Conservation (phyloP, 441 rosid species). For the Gossypium schwendimanii region DNA sequence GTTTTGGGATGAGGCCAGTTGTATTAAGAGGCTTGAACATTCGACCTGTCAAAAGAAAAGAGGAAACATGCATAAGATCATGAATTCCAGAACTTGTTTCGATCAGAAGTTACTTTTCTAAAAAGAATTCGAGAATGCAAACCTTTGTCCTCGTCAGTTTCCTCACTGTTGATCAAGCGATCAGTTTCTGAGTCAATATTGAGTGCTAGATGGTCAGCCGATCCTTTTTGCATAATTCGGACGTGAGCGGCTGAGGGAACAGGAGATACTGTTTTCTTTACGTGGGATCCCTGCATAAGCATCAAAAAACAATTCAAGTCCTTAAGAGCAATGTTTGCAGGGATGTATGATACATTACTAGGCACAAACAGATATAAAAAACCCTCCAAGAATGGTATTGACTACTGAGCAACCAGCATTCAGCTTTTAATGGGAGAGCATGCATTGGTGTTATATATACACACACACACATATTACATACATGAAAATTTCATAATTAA, state of each 20-base stretch:
- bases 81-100: background rate
- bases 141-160: conserved; percentile 86
- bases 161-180: conserved; percentile 45
- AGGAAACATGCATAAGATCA: background rate
- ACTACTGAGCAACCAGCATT: background rate
- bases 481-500: background rate
- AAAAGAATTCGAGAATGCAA: conserved; percentile 8
- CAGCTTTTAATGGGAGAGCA: background rate
- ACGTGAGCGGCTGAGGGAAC: conserved; percentile 71
- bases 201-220: conserved; percentile 79
- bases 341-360: background rate
- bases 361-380: background rate
- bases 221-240: conserved; percentile 77
- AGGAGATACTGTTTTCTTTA: conserved; percentile 42
- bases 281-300: conserved; percentile 48
- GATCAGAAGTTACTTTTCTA: background rate
- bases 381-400: background rate
- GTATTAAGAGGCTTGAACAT: conserved; percentile 78
- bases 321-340: background rate
- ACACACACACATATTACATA: background rate
- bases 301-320: conserved; percentile 17
- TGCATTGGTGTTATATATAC: background rate
- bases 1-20: conserved; percentile 76
- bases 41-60: conserved; percentile 52
- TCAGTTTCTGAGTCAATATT: conserved; percentile 65